Evolutionary conservation across 306 rosid genomes (phyloP).

Genomic region (Dicorynia guianensis): DNA sequence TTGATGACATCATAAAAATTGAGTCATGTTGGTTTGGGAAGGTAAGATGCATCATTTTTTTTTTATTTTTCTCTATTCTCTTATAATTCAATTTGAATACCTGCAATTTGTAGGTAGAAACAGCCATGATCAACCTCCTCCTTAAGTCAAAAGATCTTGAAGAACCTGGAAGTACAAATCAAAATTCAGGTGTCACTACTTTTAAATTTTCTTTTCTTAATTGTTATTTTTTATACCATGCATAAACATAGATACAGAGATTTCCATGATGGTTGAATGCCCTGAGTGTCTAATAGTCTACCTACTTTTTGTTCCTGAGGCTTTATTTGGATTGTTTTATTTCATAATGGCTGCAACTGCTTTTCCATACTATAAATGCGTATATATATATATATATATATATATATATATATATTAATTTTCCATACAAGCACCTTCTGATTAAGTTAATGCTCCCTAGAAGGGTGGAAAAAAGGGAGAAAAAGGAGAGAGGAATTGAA

Average conservation of each 20-base stretch:
- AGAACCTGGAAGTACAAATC: conserved; percentile 52
- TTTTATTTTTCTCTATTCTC: conserved; percentile 16
- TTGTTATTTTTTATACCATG: not conserved
- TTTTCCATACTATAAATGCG: not conserved
- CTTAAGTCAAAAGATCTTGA: conserved; percentile 50
- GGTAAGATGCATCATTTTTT: conserved; percentile 45
- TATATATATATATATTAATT: conserved; percentile 3
- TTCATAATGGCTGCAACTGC: conserved; percentile 19
- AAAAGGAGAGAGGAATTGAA: not conserved
- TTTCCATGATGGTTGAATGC: conserved; percentile 9
- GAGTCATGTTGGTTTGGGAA: conserved; percentile 61
- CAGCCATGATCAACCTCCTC: conserved; percentile 55
- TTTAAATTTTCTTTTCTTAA: not conserved
- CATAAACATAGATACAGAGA: not conserved
- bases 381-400: not conserved
- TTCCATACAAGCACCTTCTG: conserved; percentile 7
- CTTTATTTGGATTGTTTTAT: not conserved
- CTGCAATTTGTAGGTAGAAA: conserved; percentile 62
- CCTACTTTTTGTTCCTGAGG: not conserved
- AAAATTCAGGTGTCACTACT: conserved; percentile 59
- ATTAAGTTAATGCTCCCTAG: not conserved
- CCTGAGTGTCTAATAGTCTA: conserved; percentile 2
- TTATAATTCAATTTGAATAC: conserved; percentile 34
- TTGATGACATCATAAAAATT: conserved; percentile 52
- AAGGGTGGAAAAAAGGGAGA: not conserved